Conservation (phyloP, 495 filamentous ascomycete genomes). For the Mycothermus thermophilus region DNA sequence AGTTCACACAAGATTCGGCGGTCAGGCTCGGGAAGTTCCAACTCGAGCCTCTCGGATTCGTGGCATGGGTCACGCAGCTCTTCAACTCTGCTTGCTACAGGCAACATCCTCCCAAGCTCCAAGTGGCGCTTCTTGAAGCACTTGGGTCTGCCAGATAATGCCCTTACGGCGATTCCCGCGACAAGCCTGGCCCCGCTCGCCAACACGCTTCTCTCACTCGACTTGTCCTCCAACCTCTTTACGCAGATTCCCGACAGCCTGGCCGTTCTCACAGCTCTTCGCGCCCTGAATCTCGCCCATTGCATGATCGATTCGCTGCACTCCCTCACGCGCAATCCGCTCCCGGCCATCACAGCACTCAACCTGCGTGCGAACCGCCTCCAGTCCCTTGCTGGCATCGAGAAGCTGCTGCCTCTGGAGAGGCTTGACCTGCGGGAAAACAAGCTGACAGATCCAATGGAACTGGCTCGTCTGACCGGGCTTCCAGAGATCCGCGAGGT, state of each 20-base stretch:
- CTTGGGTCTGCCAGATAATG: slow-evolving; percentile 83
- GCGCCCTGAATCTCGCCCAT: slow-evolving; percentile 80
- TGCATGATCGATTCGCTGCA: slow-evolving; percentile 97
- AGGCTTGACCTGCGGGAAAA: slow-evolving; percentile 88
- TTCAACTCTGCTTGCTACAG: slow-evolving; percentile 54
- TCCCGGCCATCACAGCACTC: slow-evolving; percentile 85
- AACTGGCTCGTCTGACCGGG: slow-evolving; percentile 77
- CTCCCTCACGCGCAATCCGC: slow-evolving; percentile 68
- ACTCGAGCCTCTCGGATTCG: slow-evolving; percentile 65
- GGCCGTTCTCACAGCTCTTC: slow-evolving; percentile 62
- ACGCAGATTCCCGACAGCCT: slow-evolving; percentile 82
- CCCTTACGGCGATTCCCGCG: slow-evolving; percentile 61
- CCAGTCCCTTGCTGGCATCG: slow-evolving; percentile 76
- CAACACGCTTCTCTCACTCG: slow-evolving; percentile 75
- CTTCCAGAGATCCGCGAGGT: slow-evolving; percentile 86
- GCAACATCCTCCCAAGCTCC: slow-evolving; percentile 54
- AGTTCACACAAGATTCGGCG: slow-evolving; percentile 59
- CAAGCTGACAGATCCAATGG: slow-evolving; percentile 73
- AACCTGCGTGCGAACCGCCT: slow-evolving; percentile 87
- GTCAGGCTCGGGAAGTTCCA: slow-evolving; percentile 82
- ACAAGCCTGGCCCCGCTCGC: slow-evolving; percentile 66
- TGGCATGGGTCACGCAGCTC: slow-evolving; percentile 50
- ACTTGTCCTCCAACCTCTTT: slow-evolving; percentile 84
- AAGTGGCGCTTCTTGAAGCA: slow-evolving; percentile 95
- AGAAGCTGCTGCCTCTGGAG: slow-evolving; percentile 76